Percentiles rank a stretch among this genome's conserved stretches.
phyloP scores from a whole-genome alignment of 2,329 filamentous ascomycete genomes.

The Dothistroma septosporum region DNA sequence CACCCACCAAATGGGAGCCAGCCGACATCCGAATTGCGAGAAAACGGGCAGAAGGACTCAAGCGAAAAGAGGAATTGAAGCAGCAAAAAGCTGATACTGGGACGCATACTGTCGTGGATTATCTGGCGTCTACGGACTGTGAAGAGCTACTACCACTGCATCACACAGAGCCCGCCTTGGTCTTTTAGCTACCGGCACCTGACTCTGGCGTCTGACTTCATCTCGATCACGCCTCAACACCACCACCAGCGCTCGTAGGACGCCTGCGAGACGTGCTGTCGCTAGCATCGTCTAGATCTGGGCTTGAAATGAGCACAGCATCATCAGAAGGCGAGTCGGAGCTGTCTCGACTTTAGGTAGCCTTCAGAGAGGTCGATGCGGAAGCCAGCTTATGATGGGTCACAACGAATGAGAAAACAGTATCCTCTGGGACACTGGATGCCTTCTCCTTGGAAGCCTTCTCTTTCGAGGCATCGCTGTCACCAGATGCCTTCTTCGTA shows the following conservation, averaged over 20 bases:
- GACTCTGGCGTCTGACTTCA: no score
- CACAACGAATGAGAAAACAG: conserved; percentile 4
- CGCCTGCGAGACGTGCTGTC: not conserved
- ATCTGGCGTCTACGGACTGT: not conserved
- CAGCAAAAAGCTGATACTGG: not conserved
- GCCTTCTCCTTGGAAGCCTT: not conserved
- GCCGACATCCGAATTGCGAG: conserved; percentile 36
- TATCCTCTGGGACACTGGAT: not conserved
- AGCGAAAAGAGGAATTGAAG: conserved; percentile 30
- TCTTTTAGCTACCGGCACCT: not conserved
- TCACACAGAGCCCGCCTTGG: not conserved
- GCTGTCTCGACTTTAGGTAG: not conserved
- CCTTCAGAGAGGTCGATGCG: not conserved
- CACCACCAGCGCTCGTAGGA: not conserved
- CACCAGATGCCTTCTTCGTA: not conserved
- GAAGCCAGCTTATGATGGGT: not conserved
- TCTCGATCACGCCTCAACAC: not conserved
- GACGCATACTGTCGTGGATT: not conserved
- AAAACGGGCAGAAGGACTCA: conserved; percentile 47
- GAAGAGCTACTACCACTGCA: not conserved
- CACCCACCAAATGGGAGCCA: conserved; percentile 37
- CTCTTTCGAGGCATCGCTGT: not conserved
- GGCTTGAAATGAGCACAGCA: not conserved
- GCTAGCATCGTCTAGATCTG: not conserved
- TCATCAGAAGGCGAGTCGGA: conserved; percentile 2